phyloP scores from a whole-genome alignment of 73 alveolate genomes.

The Paramecium primaurelia region DNA sequence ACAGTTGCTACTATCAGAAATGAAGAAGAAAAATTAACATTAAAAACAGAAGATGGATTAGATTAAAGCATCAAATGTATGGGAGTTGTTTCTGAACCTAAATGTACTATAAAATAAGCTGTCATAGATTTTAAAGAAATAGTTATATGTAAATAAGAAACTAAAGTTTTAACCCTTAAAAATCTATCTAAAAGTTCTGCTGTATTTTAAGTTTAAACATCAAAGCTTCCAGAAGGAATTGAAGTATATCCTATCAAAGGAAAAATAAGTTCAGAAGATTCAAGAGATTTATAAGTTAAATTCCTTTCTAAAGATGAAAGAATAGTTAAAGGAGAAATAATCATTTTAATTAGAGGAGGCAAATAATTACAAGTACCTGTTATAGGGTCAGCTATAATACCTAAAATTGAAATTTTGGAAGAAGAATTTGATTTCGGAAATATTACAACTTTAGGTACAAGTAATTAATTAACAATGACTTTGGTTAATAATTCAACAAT shows the following conservation, averaged over 20 bases:
- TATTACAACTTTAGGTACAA: constrained; percentile 79
- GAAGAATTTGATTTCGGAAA: constrained; percentile 96
- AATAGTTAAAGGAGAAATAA: constrained; percentile 84
- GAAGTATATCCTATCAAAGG: constrained; percentile 76
- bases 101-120: constrained; percentile 73
- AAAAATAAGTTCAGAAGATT: constrained; percentile 79
- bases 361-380: constrained; percentile 83
- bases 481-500: constrained; percentile 79
- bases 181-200: constrained; percentile 78
- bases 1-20: constrained; percentile 17
- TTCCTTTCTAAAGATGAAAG: constrained; percentile 85
- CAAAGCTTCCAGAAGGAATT: constrained; percentile 69
- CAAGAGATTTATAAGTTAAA: constrained; percentile 77
- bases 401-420: constrained; percentile 91
- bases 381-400: constrained; percentile 90
- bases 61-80: constrained; percentile 83
- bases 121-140: constrained; percentile 80
- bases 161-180: constrained; percentile 73
- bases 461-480: constrained; percentile 87
- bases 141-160: constrained; percentile 77
- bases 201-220: constrained; percentile 71
- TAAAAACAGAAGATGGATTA: constrained; percentile 90
- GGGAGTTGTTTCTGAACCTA: constrained; percentile 89
- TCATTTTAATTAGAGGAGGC: constrained; percentile 95
- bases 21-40: constrained; percentile 85